Evolutionary conservation across 768 basidiomycete species (phyloP).

Genomic region (Auricularia heimuer): DNA sequence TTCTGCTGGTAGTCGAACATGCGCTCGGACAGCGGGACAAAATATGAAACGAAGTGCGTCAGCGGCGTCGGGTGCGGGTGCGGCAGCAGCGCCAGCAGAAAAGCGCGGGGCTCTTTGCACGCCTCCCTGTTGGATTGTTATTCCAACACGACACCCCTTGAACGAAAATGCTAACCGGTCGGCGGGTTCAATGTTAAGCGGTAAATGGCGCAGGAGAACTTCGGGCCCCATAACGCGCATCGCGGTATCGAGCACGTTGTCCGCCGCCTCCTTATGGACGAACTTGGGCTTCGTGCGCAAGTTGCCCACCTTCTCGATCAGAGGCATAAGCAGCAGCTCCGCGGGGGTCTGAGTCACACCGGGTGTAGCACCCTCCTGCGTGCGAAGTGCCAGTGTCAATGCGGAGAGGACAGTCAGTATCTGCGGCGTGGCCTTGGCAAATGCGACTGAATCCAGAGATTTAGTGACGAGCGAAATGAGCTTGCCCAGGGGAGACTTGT

Average conservation of each 20-base stretch:
- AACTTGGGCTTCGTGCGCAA: slow-evolving; percentile 72
- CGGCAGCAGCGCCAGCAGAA: slow-evolving; percentile 77
- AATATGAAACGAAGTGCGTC: slow-evolving; percentile 77
- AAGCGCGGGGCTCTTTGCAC: slow-evolving; percentile 80
- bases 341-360: slow-evolving; percentile 42
- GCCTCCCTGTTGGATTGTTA: slow-evolving; percentile 37
- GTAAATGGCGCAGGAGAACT: slow-evolving; percentile 60
- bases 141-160: neutral
- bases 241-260: slow-evolving; percentile 65
- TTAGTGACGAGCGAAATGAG: slow-evolving; percentile 55
- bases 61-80: slow-evolving; percentile 75
- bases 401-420: slow-evolving; percentile 65
- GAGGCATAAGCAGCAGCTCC: slow-evolving; percentile 55
- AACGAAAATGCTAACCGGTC: slow-evolving; percentile 47
- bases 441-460: slow-evolving; percentile 63
- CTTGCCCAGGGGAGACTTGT: slow-evolving; percentile 46
- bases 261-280: slow-evolving; percentile 83
- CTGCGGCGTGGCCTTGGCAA: slow-evolving; percentile 69
- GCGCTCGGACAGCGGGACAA: slow-evolving; percentile 87
- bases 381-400: slow-evolving; percentile 51
- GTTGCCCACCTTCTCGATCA: slow-evolving; percentile 64
- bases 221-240: slow-evolving; percentile 83
- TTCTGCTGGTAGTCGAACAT: slow-evolving; percentile 84
- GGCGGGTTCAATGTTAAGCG: slow-evolving; percentile 76
- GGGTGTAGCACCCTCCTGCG: slow-evolving; percentile 33